These are phyloP conservation scores for Nothomitra cinnamomea DNA, from an alignment of 2,329 filamentous ascomycete genomes.

Conservation along the genomic window DNA sequence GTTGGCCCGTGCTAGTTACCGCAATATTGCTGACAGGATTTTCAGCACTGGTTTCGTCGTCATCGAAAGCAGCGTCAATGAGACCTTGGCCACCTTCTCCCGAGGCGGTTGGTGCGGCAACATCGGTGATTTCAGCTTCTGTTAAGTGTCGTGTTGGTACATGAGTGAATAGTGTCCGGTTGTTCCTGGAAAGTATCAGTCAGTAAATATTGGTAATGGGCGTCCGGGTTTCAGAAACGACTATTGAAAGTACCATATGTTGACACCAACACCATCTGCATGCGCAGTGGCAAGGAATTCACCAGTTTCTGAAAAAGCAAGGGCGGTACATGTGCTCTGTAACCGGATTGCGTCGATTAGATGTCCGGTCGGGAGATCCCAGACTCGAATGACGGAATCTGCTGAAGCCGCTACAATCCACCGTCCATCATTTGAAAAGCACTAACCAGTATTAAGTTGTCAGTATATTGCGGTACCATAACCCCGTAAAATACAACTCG, in stretches of 20 bases:
- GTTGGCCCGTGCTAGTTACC: constrained; percentile 48
- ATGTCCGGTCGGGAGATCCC: constrained; percentile 92
- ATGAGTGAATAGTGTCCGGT: constrained; percentile 78
- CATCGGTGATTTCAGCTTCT: constrained; percentile 51
- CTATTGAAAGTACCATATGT: constrained; percentile 48
- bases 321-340: constrained; percentile 58
- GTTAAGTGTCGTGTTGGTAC: constrained; percentile 73
- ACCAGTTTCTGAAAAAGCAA: constrained; percentile 77
- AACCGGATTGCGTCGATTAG: constrained; percentile 82
- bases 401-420: constrained; percentile 85
- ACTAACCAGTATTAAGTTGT: constrained; percentile 16
- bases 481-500: neutral
- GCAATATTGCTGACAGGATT: constrained; percentile 34
- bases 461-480: neutral
- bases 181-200: constrained; percentile 34
- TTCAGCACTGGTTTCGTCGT: constrained; percentile 23
- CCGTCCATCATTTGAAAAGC: constrained; percentile 81
- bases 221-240: neutral
- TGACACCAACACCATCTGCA: constrained; percentile 69
- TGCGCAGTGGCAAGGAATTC: constrained; percentile 89
- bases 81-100: constrained; percentile 65
- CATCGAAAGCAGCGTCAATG: constrained; percentile 56
- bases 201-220: neutral
- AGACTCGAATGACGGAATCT: constrained; percentile 66
- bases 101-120: constrained; percentile 56